Evolutionary conservation across 2,329 filamentous ascomycete species (phyloP).

Genomic region (Aspergillus pseudotamarii): DNA sequence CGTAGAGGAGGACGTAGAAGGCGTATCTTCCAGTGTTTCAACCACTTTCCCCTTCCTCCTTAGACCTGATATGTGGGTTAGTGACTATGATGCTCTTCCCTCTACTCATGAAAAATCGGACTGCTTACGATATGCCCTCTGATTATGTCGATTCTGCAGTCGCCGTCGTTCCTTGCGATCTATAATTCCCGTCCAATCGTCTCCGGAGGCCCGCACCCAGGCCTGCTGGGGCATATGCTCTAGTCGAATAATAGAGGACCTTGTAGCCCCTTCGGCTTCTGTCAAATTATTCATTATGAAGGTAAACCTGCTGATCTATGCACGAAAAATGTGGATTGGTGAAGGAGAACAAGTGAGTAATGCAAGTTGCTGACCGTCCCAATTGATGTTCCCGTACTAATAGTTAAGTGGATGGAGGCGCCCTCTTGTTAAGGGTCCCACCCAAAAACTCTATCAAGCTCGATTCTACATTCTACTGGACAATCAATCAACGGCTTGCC

Average conservation of each 20-base stretch:
- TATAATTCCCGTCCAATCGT: constrained; percentile 32
- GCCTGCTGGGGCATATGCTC: constrained; percentile 21
- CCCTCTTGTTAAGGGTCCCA: not conserved
- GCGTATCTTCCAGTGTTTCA: not conserved
- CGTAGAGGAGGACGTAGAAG: not conserved
- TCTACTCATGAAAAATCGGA: not conserved
- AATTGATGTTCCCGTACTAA: not conserved
- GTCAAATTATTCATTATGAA: not conserved
- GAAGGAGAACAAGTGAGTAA: not conserved
- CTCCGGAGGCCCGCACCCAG: constrained; percentile 12
- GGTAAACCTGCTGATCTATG: not conserved
- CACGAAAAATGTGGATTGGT: not conserved
- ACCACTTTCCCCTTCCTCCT: not conserved
- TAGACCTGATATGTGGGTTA: not conserved
- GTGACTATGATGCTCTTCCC: not conserved
- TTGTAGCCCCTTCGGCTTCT: not conserved
- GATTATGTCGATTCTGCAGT: constrained; percentile 33
- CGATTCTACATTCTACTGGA: not conserved
- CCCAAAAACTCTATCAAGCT: not conserved
- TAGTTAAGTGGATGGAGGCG: not conserved
- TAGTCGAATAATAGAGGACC: not conserved
- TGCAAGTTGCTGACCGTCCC: constrained; percentile 6
- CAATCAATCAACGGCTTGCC: too few species aligned
- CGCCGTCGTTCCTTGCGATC: constrained; percentile 25
- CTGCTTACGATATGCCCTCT: constrained; percentile 26